Conservation (phyloP, 208 protist species). For the Trypanosoma boissoni region DNA sequence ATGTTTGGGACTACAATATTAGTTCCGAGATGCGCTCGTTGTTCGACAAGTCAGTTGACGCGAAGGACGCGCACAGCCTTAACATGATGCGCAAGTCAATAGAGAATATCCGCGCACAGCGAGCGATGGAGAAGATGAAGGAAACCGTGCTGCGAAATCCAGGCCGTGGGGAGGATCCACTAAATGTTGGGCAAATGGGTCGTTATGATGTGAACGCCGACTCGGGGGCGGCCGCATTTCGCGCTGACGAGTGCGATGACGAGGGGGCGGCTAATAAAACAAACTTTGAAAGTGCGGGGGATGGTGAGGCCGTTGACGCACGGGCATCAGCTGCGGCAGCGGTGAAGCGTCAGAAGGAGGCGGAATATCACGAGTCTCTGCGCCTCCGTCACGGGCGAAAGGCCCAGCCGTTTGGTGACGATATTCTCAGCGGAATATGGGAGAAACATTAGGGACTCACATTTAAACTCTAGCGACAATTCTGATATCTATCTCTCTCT, state of each 20-base stretch:
- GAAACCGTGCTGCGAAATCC: constrained; percentile 70
- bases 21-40: constrained; percentile 71
- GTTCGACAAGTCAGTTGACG: constrained; percentile 65
- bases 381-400: constrained; percentile 72
- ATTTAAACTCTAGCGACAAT: no score
- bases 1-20: constrained; percentile 81
- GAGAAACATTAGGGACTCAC: constrained; percentile 32
- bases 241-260: constrained; percentile 31
- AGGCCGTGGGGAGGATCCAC: constrained; percentile 27
- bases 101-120: constrained; percentile 78
- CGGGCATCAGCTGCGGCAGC: constrained; percentile 32
- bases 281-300: constrained; percentile 1
- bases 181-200: constrained; percentile 37
- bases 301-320: constrained; percentile 2
- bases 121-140: constrained; percentile 85
- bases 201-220: constrained; percentile 46
- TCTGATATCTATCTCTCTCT: no score
- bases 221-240: constrained; percentile 43
- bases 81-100: constrained; percentile 86
- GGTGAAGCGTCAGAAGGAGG: constrained; percentile 61
- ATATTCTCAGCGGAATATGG: constrained; percentile 71
- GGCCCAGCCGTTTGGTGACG: constrained; percentile 70
- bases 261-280: background rate
- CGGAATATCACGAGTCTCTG: constrained; percentile 66
- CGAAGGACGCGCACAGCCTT: constrained; percentile 73